Base-by-base conservation (phyloP, 2,329 filamentous ascomycete species). In the Phialocephala sp. region DNA sequence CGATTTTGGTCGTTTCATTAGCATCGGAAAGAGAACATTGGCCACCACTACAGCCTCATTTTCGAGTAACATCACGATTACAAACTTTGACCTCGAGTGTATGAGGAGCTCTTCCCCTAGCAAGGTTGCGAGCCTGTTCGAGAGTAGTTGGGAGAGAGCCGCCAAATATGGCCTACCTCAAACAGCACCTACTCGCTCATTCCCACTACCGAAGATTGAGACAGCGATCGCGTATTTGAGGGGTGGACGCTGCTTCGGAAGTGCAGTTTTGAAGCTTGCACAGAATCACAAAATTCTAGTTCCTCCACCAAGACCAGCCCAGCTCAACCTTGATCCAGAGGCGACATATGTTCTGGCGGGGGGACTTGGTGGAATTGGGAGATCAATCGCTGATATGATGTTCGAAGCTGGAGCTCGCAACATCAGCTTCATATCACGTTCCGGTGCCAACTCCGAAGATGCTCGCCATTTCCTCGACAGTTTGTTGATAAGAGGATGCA, bases 361-460 rank as follows among this genome's bases (percentile, higher is more conserved):
- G 20, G 79, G 79, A 1, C 71, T 80, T 32, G 79, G 79, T 22
- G 79, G 78, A 8, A 62, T 81, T 0, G 79, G 79, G 5, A 72
- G 74, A 32, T 61, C 69, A 1, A 66, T 81, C 1, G 73, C 78
- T 24, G 50, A 56, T 47, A 56, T 56, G 60, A 62, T 62, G 47
- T 57, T 43, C n/a, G 50, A 50, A 36, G 41, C 39, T 36, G 58
- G 58, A 22, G 58, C 58, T n/a, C 58, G 41, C 9, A 47, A 60
- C 27, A 60, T 60, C 58, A 50, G 20, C 18, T 50, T 60, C 15
- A 32, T 60, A 43, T 60, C 58, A 47, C 58, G 58, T 9, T 60
- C 58, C 8, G 24, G 39, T 18, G n/a, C 41, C 24, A 36, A 50
- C 15, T 24, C 22, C n/a, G 41, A 60, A 14, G 24, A 35, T 47